Conservation (phyloP, 495 filamentous ascomycete species). For the Zalerion maritima region DNA sequence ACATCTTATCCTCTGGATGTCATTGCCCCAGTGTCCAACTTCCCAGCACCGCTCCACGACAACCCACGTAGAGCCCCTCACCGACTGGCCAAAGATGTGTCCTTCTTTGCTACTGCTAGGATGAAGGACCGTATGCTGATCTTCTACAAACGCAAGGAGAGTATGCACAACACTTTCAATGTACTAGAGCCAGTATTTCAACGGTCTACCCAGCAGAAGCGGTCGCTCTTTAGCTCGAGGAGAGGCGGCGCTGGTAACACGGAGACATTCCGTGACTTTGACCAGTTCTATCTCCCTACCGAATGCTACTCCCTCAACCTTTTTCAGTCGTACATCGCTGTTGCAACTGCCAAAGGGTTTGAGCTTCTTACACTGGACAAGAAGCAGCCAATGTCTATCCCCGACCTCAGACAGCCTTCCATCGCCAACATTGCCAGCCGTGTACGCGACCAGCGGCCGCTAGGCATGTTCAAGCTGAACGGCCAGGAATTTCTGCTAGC, state of each 20-base stretch:
- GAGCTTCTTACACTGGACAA: constrained; percentile 94
- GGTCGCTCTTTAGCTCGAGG: constrained; percentile 45
- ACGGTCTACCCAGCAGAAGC: constrained; percentile 63
- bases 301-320: constrained; percentile 92
- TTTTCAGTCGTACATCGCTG: constrained; percentile 83
- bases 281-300: constrained; percentile 97
- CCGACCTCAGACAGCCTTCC: constrained; percentile 61
- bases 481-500: constrained; percentile 87
- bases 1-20: constrained; percentile 92
- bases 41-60: constrained; percentile 44
- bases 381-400: constrained; percentile 82
- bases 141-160: constrained; percentile 93
- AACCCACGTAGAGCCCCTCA: constrained; percentile 66
- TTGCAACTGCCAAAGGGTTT: constrained; percentile 82
- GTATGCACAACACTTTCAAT: constrained; percentile 84
- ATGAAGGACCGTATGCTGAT: constrained; percentile 95
- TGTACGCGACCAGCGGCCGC: constrained; percentile 63
- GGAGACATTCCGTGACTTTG: constrained; percentile 94
- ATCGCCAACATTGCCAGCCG: constrained; percentile 68
- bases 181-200: constrained; percentile 91
- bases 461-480: constrained; percentile 93
- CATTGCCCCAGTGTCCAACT: constrained; percentile 59
- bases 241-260: constrained; percentile 48
- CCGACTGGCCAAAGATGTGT: constrained; percentile 83
- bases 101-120: constrained; percentile 85